A percentile compares a stretch with the other conserved stretches of the same genome.
Conservation (phyloP, 208 protist genomes). For the Trypanosoma conorhini region DNA sequence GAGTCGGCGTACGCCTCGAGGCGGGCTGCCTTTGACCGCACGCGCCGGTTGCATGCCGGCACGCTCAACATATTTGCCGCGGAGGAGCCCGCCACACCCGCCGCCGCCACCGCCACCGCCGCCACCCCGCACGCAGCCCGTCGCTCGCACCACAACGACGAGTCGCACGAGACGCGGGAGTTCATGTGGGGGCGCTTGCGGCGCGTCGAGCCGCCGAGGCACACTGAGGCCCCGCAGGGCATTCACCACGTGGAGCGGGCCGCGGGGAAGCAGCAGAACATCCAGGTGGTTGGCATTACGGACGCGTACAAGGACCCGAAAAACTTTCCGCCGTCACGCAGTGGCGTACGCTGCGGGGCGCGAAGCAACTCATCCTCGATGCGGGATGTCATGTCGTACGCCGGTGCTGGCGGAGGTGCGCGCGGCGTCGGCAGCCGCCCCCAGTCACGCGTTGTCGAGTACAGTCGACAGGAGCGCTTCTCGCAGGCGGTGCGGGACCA, state of each 20-base stretch:
- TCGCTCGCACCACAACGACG: constrained; percentile 42
- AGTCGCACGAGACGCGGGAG: constrained; percentile 60
- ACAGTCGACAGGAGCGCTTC: constrained; percentile 64
- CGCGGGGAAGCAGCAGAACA: constrained; percentile 43
- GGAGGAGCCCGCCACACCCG: background rate
- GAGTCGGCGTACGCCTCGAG: background rate
- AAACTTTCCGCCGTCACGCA: constrained; percentile 42
- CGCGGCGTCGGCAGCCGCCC: background rate
- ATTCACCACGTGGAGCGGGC: constrained; percentile 46
- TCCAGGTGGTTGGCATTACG: constrained; percentile 84
- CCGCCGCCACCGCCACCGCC: background rate
- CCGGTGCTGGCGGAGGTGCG: background rate
- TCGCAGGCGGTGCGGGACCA: constrained; percentile 76
- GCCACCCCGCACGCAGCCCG: background rate
- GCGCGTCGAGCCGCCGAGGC: constrained; percentile 34
- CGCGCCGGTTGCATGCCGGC: constrained; percentile 22
- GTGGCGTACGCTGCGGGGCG: constrained; percentile 45
- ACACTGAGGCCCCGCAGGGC: constrained; percentile 53
- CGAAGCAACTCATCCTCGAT: constrained; percentile 26
- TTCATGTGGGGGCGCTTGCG: constrained; percentile 54
- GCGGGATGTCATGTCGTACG: constrained; percentile 40
- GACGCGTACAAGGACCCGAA: constrained; percentile 64
- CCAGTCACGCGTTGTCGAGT: constrained; percentile 45
- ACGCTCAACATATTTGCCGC: constrained; percentile 34
- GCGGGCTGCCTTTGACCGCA: constrained; percentile 15